Evolutionary conservation across 768 basidiomycete genomes (phyloP).

Genomic region (Boletus rubroflammeus): DNA sequence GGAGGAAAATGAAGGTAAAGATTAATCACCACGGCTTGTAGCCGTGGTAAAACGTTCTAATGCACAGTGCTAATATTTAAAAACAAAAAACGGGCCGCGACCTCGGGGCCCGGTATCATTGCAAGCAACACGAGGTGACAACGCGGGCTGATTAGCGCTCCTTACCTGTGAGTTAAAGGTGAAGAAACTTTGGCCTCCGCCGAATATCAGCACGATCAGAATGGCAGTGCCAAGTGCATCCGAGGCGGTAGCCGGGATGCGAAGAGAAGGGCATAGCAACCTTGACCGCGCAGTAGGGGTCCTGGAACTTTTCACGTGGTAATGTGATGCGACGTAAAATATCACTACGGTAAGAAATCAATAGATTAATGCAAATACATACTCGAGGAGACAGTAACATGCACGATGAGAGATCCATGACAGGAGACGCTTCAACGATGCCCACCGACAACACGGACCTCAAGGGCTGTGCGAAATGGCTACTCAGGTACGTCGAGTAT

Average conservation of each 20-base stretch:
- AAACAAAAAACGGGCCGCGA: too few relatives aligned
- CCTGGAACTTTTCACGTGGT: background rate
- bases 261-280: background rate
- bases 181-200: background rate
- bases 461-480: background rate
- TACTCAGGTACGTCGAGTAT: background rate
- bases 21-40: background rate
- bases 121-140: background rate
- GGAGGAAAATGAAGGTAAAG: background rate
- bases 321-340: background rate
- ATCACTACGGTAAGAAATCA: background rate
- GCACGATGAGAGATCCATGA: background rate
- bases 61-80: background rate
- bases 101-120: background rate
- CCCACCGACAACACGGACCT: background rate
- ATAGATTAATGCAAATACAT: background rate
- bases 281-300: background rate
- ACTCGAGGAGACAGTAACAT: background rate
- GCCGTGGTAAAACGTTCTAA: background rate
- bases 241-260: background rate
- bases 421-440: background rate
- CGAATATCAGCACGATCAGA: background rate
- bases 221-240: background rate
- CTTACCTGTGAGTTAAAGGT: background rate
- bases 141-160: background rate